Base-by-base conservation (phyloP, 345 rosid species). In the Pelargonium nanum region DNA sequence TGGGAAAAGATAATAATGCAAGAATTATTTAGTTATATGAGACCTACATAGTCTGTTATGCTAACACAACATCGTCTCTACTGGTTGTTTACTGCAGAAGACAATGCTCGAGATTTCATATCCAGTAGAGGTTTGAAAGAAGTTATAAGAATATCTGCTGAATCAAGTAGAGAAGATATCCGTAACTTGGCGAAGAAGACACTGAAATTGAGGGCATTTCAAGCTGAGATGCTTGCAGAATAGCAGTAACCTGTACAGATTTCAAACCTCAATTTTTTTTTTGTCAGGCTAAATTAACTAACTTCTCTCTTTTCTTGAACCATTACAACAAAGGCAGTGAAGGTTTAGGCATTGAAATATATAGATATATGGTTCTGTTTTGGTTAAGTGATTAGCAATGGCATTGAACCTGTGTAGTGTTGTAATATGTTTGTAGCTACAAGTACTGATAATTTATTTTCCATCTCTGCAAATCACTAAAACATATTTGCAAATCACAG, bases 81-180 rank as follows among this genome's bases (percentile, higher is more conserved):
- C 40, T 61, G 25, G n/a, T 51, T 20, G 23, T 26, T 34, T 21
- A 2, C 62, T 78, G 72, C 87, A 88, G 96, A 79, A 75, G 86
- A 80, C 28, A 92, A 92, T 72, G 81, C 68, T 0, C 76, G 62
- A 70, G 89, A 89, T 65, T 86, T 86, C 77, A 73, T 68, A 67
- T 70, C 76, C 15, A 66, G 73, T 6, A 91, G 95, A 53, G 89
- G 86, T 13, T 67, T 77, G 8, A 77, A 77, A 68, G 89, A 84
- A 73, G 80, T 92, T 5, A 69, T 61, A 17, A 70, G 89, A 26
- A 86, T 92, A 67, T 86, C 95, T 7, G 65, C 58, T 22, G 96
- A 88, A 65, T 88, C 98, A 16, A 83, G 76, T 59, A 79, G 96
- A 75, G 98, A 92, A 51, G 98, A 92, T 45, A 88, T 92, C 26